Percentiles rank a stretch among this genome's conserved stretches.
Evolutionary conservation across 164 flowering plant species (phyloP).

Genomic region (Protea cynaroides): DNA sequence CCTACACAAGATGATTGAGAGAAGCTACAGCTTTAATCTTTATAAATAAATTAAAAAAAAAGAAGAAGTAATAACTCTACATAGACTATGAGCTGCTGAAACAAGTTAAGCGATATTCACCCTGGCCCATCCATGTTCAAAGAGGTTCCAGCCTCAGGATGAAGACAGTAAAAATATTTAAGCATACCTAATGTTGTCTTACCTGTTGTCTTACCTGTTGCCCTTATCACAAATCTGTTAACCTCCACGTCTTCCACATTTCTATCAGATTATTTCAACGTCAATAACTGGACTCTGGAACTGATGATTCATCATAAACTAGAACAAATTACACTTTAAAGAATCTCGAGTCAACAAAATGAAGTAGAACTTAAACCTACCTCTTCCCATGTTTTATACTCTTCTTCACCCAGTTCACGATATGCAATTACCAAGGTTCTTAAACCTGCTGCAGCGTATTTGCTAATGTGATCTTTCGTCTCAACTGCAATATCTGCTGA

Average conservation of each 20-base stretch:
- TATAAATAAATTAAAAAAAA: too few relatives aligned
- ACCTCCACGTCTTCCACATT: slow-evolving; percentile 55
- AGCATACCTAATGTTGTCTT: too few relatives aligned
- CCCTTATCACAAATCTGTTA: slow-evolving; percentile 67
- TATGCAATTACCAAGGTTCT: slow-evolving; percentile 73
- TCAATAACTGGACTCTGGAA: slow-evolving; percentile 2
- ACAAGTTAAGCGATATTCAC: too few relatives aligned
- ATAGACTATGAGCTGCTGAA: too few relatives aligned
- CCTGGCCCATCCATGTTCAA: too few relatives aligned
- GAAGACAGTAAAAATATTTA: too few relatives aligned
- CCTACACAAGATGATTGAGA: too few relatives aligned
- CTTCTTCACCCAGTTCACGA: slow-evolving; percentile 60
- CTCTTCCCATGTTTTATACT: slow-evolving; percentile 47
- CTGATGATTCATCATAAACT: neutral
- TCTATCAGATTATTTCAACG: slow-evolving; percentile 30
- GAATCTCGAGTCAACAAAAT: neutral
- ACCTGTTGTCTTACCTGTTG: slow-evolving; percentile 61
- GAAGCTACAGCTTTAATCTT: too few relatives aligned
- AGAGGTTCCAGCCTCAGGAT: too few relatives aligned
- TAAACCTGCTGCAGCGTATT: slow-evolving; percentile 74
- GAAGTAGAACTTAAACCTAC: slow-evolving; percentile 41
- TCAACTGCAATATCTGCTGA: slow-evolving; percentile 36
- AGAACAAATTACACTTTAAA: neutral
- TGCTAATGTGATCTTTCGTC: slow-evolving; percentile 61
- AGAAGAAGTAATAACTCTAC: too few relatives aligned